Evolutionary conservation across 805 yeast species (phyloP).

Genomic region (Lipomyces sp.): DNA sequence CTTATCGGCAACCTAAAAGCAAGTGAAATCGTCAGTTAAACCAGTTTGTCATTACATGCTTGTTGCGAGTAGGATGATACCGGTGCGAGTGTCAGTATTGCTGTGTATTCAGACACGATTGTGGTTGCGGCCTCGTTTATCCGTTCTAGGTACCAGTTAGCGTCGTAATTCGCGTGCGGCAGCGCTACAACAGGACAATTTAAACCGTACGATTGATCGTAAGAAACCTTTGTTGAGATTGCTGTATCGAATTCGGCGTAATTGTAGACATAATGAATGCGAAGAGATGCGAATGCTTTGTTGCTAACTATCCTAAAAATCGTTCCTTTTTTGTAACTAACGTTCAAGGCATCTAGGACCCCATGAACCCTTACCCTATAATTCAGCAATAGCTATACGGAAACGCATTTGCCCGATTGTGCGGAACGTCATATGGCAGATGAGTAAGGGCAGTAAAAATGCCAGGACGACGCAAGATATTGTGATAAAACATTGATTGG

Average conservation of each 20-base stretch:
- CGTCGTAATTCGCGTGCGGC: neutral
- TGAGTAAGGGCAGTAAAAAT: too few relatives aligned
- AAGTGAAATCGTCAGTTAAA: neutral
- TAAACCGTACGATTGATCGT: slow-evolving; percentile 27
- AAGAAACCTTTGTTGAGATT: slow-evolving; percentile 23
- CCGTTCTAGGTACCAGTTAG: slow-evolving; percentile 22
- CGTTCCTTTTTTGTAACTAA: too few relatives aligned
- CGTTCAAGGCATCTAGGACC: too few relatives aligned
- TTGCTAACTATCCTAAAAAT: too few relatives aligned
- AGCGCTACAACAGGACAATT: neutral
- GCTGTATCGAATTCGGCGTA: slow-evolving; percentile 5
- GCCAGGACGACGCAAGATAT: too few relatives aligned
- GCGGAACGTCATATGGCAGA: too few relatives aligned
- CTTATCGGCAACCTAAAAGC: slow-evolving; percentile 37
- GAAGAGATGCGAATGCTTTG: neutral
- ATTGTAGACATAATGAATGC: neutral
- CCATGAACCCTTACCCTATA: too few relatives aligned
- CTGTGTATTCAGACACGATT: slow-evolving; percentile 38
- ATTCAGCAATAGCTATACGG: too few relatives aligned
- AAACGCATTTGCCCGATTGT: too few relatives aligned
- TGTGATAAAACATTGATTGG: too few relatives aligned
- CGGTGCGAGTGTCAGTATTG: slow-evolving; percentile 42
- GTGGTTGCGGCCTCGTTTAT: slow-evolving; percentile 33
- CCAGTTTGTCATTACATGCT: neutral
- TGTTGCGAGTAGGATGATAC: slow-evolving; percentile 23